Percentiles rank a stretch among this genome's conserved stretches.
phyloP scores from a whole-genome alignment of 371 early-diverging fungal genomes.

The Sporodiniella umbellata region DNA sequence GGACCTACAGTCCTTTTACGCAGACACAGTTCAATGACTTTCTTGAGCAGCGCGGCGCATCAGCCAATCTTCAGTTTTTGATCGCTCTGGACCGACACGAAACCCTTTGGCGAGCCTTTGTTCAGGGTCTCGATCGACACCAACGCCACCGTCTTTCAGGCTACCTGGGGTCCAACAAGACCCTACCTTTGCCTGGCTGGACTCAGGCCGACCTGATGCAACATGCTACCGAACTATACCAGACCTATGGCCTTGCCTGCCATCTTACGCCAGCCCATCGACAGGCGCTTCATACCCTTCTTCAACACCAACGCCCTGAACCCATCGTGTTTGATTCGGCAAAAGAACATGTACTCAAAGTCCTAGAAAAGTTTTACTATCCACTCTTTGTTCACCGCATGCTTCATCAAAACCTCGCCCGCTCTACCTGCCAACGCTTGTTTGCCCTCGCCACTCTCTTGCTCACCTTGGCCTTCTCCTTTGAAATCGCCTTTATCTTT shows the following conservation, averaged over 20 bases:
- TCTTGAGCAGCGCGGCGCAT: constrained; percentile 29
- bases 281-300: constrained; percentile 32
- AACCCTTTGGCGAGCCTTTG: constrained; percentile 41
- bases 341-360: constrained; percentile 36
- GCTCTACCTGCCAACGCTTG: constrained; percentile 13
- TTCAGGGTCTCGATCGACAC: constrained; percentile 27
- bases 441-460: constrained; percentile 24
- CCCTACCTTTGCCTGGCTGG: not conserved
- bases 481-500: constrained; percentile 41
- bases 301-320: constrained; percentile 29
- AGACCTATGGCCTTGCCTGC: constrained; percentile 30
- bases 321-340: constrained; percentile 49
- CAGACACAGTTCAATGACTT: constrained; percentile 39
- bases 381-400: constrained; percentile 43
- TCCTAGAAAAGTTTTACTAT: constrained; percentile 48
- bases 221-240: constrained; percentile 42
- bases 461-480: constrained; percentile 30
- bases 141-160: constrained; percentile 30
- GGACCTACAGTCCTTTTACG: constrained; percentile 36
- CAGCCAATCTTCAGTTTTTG: constrained; percentile 41
- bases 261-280: constrained; percentile 45
- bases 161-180: constrained; percentile 30
- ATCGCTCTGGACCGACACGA: constrained; percentile 47
- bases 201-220: constrained; percentile 36
- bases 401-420: constrained; percentile 34